Conservation (phyloP, 2,329 filamentous ascomycete genomes). For the Huntiella abstrusa region DNA sequence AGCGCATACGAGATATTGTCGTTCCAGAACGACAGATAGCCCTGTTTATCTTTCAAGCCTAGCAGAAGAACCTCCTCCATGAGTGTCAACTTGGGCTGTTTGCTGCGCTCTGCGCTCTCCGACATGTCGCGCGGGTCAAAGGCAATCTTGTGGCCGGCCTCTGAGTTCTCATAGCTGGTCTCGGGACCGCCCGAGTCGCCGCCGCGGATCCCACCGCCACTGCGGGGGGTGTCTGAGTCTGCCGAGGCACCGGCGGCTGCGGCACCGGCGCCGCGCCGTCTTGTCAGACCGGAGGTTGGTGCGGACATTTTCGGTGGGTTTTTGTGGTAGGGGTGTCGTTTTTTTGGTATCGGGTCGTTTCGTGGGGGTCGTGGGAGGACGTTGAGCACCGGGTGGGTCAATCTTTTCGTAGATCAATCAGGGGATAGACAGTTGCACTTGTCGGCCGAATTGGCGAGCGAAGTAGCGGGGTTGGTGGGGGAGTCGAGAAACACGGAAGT, state of each 20-base stretch:
- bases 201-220: constrained; percentile 31
- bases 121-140: constrained; percentile 94
- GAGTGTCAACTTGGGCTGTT: constrained; percentile 92
- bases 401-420: no score
- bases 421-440: no score
- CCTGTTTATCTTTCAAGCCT: constrained; percentile 95
- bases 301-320: constrained; percentile 5
- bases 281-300: constrained; percentile 32
- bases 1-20: constrained; percentile 98
- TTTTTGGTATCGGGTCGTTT: not conserved
- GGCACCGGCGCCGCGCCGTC: constrained; percentile 50
- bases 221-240: constrained; percentile 25
- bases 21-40: constrained; percentile 98
- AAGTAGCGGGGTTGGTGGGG: not conserved
- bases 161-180: constrained; percentile 78
- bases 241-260: constrained; percentile 27
- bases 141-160: constrained; percentile 97
- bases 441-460: not conserved
- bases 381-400: no score
- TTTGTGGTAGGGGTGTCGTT: not conserved
- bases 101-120: constrained; percentile 87
- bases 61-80: constrained; percentile 97
- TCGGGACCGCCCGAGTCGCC: constrained; percentile 45
- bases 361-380: no score
- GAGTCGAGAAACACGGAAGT: not conserved